Evolutionary conservation across 768 basidiomycete genomes (phyloP).

Genomic region (Termitomyces sp.): DNA sequence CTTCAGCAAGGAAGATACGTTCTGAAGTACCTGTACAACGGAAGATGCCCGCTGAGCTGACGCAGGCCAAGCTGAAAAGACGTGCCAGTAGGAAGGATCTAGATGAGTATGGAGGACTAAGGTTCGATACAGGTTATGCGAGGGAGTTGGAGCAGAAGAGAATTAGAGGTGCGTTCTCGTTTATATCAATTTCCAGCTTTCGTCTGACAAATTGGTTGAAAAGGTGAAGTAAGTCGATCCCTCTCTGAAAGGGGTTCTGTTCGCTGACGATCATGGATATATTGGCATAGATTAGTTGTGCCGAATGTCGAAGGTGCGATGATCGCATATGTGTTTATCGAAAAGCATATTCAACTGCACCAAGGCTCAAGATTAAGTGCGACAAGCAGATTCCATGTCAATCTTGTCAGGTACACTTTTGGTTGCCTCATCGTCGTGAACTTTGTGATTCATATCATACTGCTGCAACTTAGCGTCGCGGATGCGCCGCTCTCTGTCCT

Average conservation of each 20-base stretch:
- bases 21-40: neutral
- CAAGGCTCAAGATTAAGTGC: conserved; percentile 66
- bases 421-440: conserved; percentile 9
- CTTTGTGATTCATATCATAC: neutral
- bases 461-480: conserved; percentile 39
- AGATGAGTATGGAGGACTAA: conserved; percentile 31
- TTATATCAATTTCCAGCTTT: conserved; percentile 7
- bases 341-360: no score
- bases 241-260: conserved; percentile 5
- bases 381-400: conserved; percentile 80
- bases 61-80: conserved; percentile 42
- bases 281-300: conserved; percentile 49
- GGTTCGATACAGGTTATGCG: conserved; percentile 47
- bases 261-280: neutral
- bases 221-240: conserved; percentile 23
- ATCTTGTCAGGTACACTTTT: conserved; percentile 60
- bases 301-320: conserved; percentile 73
- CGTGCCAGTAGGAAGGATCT: conserved; percentile 41
- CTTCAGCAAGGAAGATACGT: neutral
- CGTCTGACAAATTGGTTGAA: neutral
- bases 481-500: conserved; percentile 66
- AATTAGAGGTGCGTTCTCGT: conserved; percentile 41
- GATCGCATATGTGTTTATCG: conserved; percentile 27
- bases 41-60: conserved; percentile 50
- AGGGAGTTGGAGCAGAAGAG: conserved; percentile 72